phyloP scores from a whole-genome alignment of 2,329 filamentous ascomycete genomes.

The Torrubiella hemipterigena region DNA sequence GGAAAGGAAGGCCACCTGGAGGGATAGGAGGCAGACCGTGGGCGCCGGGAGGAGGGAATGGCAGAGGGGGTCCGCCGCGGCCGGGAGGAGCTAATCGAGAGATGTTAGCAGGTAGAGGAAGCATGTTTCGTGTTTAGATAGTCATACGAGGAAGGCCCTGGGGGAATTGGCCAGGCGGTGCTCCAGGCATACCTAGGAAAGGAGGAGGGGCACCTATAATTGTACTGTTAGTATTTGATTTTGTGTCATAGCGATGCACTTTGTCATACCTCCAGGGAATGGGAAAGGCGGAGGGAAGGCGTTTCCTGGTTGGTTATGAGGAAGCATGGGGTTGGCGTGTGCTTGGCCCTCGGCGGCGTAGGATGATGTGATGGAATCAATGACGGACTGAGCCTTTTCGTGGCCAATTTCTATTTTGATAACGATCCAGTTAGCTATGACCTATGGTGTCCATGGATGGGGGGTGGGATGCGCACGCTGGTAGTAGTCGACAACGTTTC shows the following conservation, averaged over 20 bases:
- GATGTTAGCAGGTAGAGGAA: neutral
- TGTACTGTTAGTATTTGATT: constrained; percentile 7
- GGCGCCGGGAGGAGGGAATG: constrained; percentile 21
- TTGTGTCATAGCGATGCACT: constrained; percentile 14
- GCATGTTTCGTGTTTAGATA: neutral
- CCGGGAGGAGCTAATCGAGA: constrained; percentile 32
- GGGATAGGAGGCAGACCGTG: constrained; percentile 14
- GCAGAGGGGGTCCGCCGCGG: constrained; percentile 34
- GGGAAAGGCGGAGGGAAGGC: constrained; percentile 42
- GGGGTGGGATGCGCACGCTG: constrained; percentile 51
- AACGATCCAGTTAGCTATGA: constrained; percentile 1
- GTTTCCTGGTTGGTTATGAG: constrained; percentile 51
- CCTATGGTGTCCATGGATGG: neutral
- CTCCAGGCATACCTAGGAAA: constrained; percentile 39
- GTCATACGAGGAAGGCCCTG: constrained; percentile 42
- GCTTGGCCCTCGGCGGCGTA: constrained; percentile 91
- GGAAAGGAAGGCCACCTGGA: constrained; percentile 22
- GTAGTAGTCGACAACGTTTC: constrained; percentile 98
- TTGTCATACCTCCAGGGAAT: constrained; percentile 43
- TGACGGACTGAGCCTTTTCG: constrained; percentile 96
- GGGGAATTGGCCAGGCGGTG: constrained; percentile 25
- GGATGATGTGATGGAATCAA: constrained; percentile 92
- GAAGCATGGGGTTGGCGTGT: constrained; percentile 73
- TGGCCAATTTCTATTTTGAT: constrained; percentile 74
- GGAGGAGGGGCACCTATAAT: constrained; percentile 43